Percentiles rank a stretch among this genome's conserved stretches.
Evolutionary conservation across 2,329 filamentous ascomycete species (phyloP).

Genomic region (Geosmithia morbida): DNA sequence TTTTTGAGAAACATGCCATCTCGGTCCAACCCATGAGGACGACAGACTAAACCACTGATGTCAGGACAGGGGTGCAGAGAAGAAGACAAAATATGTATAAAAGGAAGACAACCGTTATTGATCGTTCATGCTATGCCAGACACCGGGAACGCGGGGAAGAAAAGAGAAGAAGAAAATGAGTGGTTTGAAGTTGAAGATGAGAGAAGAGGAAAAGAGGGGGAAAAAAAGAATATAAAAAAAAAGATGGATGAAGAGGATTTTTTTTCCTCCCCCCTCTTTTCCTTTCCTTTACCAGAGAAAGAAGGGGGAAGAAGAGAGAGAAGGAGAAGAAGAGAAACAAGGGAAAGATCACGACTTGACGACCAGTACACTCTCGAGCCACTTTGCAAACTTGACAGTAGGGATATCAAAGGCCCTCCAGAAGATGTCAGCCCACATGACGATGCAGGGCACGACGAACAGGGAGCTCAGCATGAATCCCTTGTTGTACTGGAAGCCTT

Average conservation of each 20-base stretch:
- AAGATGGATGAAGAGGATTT: background rate
- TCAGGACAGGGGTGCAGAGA: too few species aligned
- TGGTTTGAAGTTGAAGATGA: too few species aligned
- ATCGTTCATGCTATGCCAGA: too few species aligned
- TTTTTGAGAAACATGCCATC: too few species aligned
- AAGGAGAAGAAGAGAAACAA: background rate
- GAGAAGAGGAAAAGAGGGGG: too few species aligned
- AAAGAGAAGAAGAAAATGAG: too few species aligned
- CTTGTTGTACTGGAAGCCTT: slow-evolving; percentile 23
- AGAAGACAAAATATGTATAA: too few species aligned
- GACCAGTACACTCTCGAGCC: slow-evolving; percentile 28
- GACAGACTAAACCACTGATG: too few species aligned
- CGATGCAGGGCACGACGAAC: slow-evolving; percentile 33
- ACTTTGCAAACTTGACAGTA: slow-evolving; percentile 39
- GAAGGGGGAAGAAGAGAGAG: background rate
- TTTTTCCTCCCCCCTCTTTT: background rate
- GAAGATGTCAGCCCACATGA: slow-evolving; percentile 42
- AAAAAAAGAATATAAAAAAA: too few species aligned
- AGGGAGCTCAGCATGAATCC: slow-evolving; percentile 31
- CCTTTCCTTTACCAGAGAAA: background rate
- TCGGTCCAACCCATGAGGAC: too few species aligned
- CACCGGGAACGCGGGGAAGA: too few species aligned
- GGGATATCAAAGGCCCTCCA: slow-evolving; percentile 41
- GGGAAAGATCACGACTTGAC: background rate
- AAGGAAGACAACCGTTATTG: too few species aligned